Base-by-base conservation (phyloP, 2,329 filamentous ascomycete species). In the Ceratocystis diversiconidia region DNA sequence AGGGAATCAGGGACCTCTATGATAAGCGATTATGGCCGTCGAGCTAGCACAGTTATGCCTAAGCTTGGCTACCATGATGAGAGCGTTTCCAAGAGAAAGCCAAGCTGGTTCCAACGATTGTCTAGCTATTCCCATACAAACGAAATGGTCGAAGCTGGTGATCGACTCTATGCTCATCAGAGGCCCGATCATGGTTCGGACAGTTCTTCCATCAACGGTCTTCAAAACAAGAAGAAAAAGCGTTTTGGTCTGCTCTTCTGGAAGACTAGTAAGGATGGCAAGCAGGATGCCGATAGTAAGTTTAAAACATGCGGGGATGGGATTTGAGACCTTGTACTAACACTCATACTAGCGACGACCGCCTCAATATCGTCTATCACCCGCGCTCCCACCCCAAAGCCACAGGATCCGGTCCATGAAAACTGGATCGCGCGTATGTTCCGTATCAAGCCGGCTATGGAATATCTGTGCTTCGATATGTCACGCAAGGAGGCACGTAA, bases 381-480 rank as follows among this genome's bases (percentile, higher is more conserved):
- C 17, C 62, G 60, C 12, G 59, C 63, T 43, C 25, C 30, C 5
- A 43, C 22, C 10, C n/a, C 10, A 69, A 70, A 50, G 76, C 68
- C 80, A 80, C 66, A 80, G 80, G 74, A 88, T 82, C 71, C 85
- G 68, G 81, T 84, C 36, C 86, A 85, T 72, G 86, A 90, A 72
- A 95, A 88, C 70, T 96, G 92, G 92, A 82, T 97, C 64, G 87
- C 90, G 36, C 88, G 90, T 17, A 84, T 97, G 59, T 90, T 97
- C 77, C 85, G 90, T 65, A 87, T 96, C 72, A 96, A 94, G 73
- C 92, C 92, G 1, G 89, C 87, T 0, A 86, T 79, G 17, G 84
- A 84, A 69, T 81, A 89, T 32, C 75, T 96, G 17, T 94, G 90
- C 73, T 86, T 96, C 73, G 81, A 80, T 2, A 80, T 90, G 28